Evolutionary conservation across 768 basidiomycete genomes (phyloP).

Genomic region (Lentinula sp.): DNA sequence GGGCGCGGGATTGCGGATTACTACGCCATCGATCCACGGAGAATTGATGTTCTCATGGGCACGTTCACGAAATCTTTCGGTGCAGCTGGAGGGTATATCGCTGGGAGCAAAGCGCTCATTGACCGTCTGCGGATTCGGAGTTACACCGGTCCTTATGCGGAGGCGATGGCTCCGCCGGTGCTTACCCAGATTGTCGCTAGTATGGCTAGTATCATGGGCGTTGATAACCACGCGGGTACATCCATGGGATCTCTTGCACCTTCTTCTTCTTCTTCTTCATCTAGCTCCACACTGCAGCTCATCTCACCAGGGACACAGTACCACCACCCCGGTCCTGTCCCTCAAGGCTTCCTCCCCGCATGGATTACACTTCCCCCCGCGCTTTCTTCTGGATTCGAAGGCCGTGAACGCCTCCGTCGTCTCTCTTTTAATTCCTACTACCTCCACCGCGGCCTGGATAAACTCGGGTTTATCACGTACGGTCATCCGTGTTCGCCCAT

Average conservation of each 20-base stretch:
- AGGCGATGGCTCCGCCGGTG: constrained; percentile 87
- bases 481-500: constrained; percentile 90
- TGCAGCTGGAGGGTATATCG: constrained; percentile 91
- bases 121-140: constrained; percentile 76
- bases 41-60: constrained; percentile 94
- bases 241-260: constrained; percentile 11
- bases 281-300: constrained; percentile 13
- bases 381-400: constrained; percentile 81
- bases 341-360: constrained; percentile 54
- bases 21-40: constrained; percentile 75
- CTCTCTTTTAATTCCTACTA: constrained; percentile 97
- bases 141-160: constrained; percentile 81
- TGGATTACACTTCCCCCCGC: constrained; percentile 75
- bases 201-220: constrained; percentile 97
- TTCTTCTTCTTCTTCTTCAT: neutral
- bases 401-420: constrained; percentile 72
- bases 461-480: constrained; percentile 96
- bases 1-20: constrained; percentile 96
- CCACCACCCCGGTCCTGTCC: constrained; percentile 64
- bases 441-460: constrained; percentile 77
- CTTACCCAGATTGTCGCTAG: constrained; percentile 88
- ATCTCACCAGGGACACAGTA: constrained; percentile 24
- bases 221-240: constrained; percentile 36
- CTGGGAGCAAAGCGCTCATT: constrained; percentile 76
- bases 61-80: constrained; percentile 97